Evolutionary conservation across 345 rosid genomes (phyloP).

Genomic region (Acer negundo): DNA sequence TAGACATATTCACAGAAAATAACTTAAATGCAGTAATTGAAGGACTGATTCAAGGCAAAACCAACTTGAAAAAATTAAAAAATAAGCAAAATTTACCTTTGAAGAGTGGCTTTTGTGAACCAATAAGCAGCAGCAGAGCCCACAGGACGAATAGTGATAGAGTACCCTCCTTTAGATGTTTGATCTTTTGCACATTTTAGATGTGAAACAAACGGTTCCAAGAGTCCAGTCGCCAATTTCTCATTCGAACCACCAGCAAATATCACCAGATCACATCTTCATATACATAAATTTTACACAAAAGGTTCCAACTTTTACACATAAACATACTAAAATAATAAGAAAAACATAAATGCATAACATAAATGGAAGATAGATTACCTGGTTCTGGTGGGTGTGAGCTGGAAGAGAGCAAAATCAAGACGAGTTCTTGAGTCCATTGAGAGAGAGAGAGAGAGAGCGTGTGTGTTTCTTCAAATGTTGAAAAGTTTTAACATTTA

Average conservation of each 20-base stretch:
- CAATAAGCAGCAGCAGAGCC: slow-evolving; percentile 52
- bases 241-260: slow-evolving; percentile 70
- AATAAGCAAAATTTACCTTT: slow-evolving; percentile 46
- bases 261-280: slow-evolving; percentile 91
- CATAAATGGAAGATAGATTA: slow-evolving; percentile 22
- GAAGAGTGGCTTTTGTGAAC: slow-evolving; percentile 93
- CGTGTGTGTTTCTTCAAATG: neutral
- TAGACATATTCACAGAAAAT: too few species aligned
- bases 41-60: neutral
- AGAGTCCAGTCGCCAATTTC: slow-evolving; percentile 83
- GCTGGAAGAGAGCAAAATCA: slow-evolving; percentile 88
- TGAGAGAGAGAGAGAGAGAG: slow-evolving; percentile 18
- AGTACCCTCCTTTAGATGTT: slow-evolving; percentile 90
- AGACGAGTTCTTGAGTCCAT: slow-evolving; percentile 88
- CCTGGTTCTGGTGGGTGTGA: slow-evolving; percentile 99
- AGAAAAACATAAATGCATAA: neutral
- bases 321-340: slow-evolving; percentile 3
- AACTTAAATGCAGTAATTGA: neutral
- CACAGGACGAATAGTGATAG: slow-evolving; percentile 72
- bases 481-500: too few species aligned
- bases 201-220: slow-evolving; percentile 86
- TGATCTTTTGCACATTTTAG: slow-evolving; percentile 79
- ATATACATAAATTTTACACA: slow-evolving; percentile 10
- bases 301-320: neutral
- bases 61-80: neutral